phyloP scores from a whole-genome alignment of 192 early-diverging fungal genomes.

The Podila clonocystis region DNA sequence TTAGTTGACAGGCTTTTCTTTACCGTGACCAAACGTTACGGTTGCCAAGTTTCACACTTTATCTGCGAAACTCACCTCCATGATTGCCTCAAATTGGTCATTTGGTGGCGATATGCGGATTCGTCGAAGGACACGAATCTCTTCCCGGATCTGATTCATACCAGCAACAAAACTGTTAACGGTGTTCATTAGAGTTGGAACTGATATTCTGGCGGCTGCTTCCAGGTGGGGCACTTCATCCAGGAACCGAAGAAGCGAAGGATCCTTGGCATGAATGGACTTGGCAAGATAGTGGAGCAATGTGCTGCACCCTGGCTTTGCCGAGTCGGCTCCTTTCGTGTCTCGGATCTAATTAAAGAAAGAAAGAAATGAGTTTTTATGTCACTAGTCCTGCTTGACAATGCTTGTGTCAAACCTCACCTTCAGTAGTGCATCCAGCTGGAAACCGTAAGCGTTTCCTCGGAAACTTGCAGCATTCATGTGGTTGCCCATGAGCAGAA shows the following conservation, averaged over 20 bases:
- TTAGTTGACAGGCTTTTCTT: not conserved
- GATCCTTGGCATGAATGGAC: conserved; percentile 53
- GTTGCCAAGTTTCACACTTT: no score
- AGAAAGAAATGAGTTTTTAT: not conserved
- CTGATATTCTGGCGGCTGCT: conserved; percentile 60
- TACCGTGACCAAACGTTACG: not conserved
- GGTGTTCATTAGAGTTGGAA: conserved; percentile 58
- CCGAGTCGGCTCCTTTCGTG: conserved; percentile 59
- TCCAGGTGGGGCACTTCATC: conserved; percentile 65
- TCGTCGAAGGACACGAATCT: conserved; percentile 43
- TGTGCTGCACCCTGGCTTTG: conserved; percentile 54
- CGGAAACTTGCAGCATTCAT: conserved; percentile 64
- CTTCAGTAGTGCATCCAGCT: conserved; percentile 64
- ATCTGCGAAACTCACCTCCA: conserved; percentile 54
- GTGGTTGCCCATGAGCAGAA: conserved; percentile 65
- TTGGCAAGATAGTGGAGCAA: conserved; percentile 64
- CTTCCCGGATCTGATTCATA: conserved; percentile 56
- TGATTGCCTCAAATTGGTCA: conserved; percentile 58
- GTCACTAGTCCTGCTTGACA: not conserved
- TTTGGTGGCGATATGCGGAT: conserved; percentile 51
- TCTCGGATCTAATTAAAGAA: conserved; percentile 56
- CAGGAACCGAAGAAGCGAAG: conserved; percentile 55
- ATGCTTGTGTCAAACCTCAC: conserved; percentile 10
- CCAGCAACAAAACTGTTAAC: conserved; percentile 55
- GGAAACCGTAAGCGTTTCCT: conserved; percentile 67